Evolutionary conservation across 805 yeast species (phyloP).

Genomic region (Starmerella lactis-condensi): DNA sequence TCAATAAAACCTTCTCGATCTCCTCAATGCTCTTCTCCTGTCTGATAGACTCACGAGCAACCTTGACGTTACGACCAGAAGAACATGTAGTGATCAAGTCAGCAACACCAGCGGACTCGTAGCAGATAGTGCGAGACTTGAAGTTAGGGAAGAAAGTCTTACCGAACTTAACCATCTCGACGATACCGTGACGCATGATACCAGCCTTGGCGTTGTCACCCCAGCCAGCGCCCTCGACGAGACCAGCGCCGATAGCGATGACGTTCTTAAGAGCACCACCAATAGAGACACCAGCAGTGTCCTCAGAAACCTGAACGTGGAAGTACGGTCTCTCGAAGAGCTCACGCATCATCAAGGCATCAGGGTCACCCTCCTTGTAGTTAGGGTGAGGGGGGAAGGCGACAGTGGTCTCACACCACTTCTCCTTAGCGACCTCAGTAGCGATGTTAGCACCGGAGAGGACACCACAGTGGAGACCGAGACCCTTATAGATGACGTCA

Average conservation of each 20-base stretch:
- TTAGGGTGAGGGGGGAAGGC: slow-evolving; percentile 67
- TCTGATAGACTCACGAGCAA: slow-evolving; percentile 70
- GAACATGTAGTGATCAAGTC: slow-evolving; percentile 94
- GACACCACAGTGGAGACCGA: slow-evolving; percentile 88
- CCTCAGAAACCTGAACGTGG: slow-evolving; percentile 84
- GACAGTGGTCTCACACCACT: slow-evolving; percentile 95
- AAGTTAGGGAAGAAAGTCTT: slow-evolving; percentile 61
- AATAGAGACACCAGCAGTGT: slow-evolving; percentile 87
- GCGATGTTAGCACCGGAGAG: slow-evolving; percentile 95
- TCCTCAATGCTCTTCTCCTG: slow-evolving; percentile 58
- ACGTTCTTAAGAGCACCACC: slow-evolving; percentile 96
- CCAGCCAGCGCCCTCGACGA: slow-evolving; percentile 96
- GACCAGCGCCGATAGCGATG: slow-evolving; percentile 90
- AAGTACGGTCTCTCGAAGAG: slow-evolving; percentile 95
- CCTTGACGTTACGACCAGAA: slow-evolving; percentile 92
- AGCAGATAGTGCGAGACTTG: slow-evolving; percentile 63
- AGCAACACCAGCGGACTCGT: slow-evolving; percentile 94
- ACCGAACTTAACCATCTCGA: slow-evolving; percentile 79
- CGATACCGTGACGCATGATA: slow-evolving; percentile 84
- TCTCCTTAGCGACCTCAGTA: slow-evolving; percentile 84
- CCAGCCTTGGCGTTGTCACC: slow-evolving; percentile 98
- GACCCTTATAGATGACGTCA: slow-evolving; percentile 54
- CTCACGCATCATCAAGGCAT: slow-evolving; percentile 49
- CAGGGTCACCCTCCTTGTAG: slow-evolving; percentile 55
- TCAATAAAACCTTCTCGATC: slow-evolving; percentile 68